Evolutionary conservation across 2,329 filamentous ascomycete species (phyloP), one percentile per base, ranked within the genome.

Genomic region (Pseudofabraea citricarpa): DNA sequence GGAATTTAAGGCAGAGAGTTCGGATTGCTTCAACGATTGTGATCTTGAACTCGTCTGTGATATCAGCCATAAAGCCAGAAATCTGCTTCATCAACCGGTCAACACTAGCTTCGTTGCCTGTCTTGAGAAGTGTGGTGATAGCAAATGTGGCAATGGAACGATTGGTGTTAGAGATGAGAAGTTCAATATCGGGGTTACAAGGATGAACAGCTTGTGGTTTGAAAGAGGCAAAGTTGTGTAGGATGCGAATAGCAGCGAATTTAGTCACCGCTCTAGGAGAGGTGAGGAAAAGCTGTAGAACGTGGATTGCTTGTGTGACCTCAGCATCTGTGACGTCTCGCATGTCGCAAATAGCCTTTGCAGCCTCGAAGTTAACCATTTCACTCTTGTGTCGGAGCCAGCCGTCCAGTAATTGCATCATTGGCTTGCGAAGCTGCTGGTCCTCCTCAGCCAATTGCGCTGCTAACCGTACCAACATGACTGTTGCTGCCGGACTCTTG

Each of bases 1-100:
- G 93, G 71, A 98, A 98, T 70, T 98, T 98, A 56, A 98, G 74
- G 64, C 91, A 97, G 31, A 98, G 72, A 3, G 93, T 97, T 48
- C 93, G 86, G 61, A 98, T 96, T 32, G 93, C 93, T 67, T 98
- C 93, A 33, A 98, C 91, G 59, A 98, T 95, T n/a, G 93, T 98
- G 55, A 98, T 95, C 75, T 97, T 98, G 76, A 98, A 98, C 67
- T 98, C 93, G 62, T 98, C 93, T 6, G 91, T 96, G 54, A 97
- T 97, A 67, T 97, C 93, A 4, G 90, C 88, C 93, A 98, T 97
- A 72, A 98, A 96, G 29, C 87, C 85, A 19, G 89, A 90, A 50
- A 98, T 97, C 66, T 97, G 90, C 77, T 96, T 96, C 90, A 98
- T 96, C 54, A 98, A 71, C 42, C 93, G 83, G 64, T 98, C 93